phyloP scores from a whole-genome alignment of 371 early-diverging fungal species.

The Capillidium rhysosporum region DNA sequence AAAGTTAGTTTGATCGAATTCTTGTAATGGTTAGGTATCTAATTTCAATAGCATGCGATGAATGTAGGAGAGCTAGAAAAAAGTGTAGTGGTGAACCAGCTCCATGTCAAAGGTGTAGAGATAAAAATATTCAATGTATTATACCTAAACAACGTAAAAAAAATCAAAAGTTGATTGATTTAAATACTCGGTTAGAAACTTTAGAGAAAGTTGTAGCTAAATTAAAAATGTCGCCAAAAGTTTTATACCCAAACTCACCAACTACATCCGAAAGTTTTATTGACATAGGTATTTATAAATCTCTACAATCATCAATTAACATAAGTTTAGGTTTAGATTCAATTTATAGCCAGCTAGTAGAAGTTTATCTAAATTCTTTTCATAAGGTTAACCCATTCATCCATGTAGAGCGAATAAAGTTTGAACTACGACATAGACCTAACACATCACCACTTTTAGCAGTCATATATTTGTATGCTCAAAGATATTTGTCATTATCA shows the following conservation, averaged over 20 bases:
- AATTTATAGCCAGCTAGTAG: background rate
- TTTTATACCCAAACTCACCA: background rate
- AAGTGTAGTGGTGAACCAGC: background rate
- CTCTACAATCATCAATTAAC: background rate
- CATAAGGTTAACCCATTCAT: background rate
- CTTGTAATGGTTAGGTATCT: too few species aligned
- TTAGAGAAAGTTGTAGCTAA: background rate
- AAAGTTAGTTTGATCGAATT: too few species aligned
- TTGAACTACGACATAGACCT: background rate
- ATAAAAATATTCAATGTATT: background rate
- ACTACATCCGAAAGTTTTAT: background rate
- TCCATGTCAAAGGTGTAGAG: background rate
- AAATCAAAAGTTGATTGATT: background rate
- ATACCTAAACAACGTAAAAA: background rate
- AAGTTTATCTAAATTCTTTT: background rate
- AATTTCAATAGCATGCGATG: background rate
- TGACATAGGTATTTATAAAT: background rate
- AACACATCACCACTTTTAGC: background rate
- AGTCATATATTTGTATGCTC: background rate
- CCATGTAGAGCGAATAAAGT: background rate
- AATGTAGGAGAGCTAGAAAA: background rate
- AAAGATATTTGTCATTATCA: too few species aligned
- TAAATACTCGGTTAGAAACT: background rate
- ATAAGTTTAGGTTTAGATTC: background rate
- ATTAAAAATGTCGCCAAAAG: background rate